Base-by-base conservation (phyloP, 768 basidiomycete species). In the Agaricus bisporus region DNA sequence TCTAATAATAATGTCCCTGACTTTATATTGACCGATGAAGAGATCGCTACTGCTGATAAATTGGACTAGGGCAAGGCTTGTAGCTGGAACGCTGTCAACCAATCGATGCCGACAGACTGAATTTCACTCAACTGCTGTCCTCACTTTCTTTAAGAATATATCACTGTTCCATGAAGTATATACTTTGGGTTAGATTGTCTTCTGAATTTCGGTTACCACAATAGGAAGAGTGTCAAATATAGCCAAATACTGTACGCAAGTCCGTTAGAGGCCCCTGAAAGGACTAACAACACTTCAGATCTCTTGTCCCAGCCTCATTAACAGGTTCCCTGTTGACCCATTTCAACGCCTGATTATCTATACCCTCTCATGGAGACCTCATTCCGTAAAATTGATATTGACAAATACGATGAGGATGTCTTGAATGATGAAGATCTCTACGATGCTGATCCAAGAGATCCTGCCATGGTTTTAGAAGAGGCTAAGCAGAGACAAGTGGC, bases 301-400 rank as follows among this genome's bases (percentile, higher is more conserved):
- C 42, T 22, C 12, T 18, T 12, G 42, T 5, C 12, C 20, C 2
- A 20, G 42, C 15, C 18, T 12, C 3, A 5, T 44, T 22, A 32
- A 3, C 32, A 11, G 11, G 8, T 32, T 32, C 11, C 32, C 11
- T 32, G 11, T 32, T 32, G 32, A 32, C 32, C 32, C 7, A 32
- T 11, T 32, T 32, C 8, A 11, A 32, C 32, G 32, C 7, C 5
- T 32, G 22, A 32, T 4, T 32, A 32, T 32, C 32, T 32, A 32
- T 32, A 32, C 32, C 32, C 32, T 11, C 32, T 32, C 8, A 76
- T 75, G 73, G 76, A 78, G 45, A 66, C 66, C 56, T 81, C 83
- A 49, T 97, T 93, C 70, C 79, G 95, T 61, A 95, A 94, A 71
- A 92, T 97, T 71, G 86, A 98, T 73, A 87, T 98, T 64, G 95